phyloP scores from a whole-genome alignment of 192 early-diverging fungal genomes.

The Coemansia sp. region DNA sequence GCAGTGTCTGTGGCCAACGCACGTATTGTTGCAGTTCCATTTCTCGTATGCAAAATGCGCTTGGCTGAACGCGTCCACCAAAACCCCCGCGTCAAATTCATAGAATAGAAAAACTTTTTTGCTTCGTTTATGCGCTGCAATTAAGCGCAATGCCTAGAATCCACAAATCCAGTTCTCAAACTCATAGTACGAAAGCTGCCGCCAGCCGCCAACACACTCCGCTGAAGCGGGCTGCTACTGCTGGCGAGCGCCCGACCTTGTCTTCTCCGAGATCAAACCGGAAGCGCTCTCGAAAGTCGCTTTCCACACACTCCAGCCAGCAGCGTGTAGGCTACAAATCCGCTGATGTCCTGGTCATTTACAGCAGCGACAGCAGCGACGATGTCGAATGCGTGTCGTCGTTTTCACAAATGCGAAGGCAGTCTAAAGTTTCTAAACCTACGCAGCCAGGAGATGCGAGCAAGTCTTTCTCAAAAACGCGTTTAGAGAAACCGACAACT shows the following conservation, averaged over 20 bases:
- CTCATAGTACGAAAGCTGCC: too few relatives aligned
- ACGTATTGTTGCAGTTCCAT: too few relatives aligned
- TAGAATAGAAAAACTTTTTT: too few relatives aligned
- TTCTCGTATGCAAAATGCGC: too few relatives aligned
- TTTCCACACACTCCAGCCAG: neutral
- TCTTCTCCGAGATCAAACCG: neutral
- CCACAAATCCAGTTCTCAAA: too few relatives aligned
- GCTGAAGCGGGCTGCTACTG: neutral
- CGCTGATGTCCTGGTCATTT: slow-evolving; percentile 10
- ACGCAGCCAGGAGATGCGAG: neutral
- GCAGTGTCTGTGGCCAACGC: too few relatives aligned
- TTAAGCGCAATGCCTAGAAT: slow-evolving; percentile 15
- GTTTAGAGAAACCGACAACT: neutral
- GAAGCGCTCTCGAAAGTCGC: neutral
- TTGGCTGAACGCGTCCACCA: too few relatives aligned
- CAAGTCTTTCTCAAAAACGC: neutral
- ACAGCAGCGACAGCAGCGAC: slow-evolving; percentile 22
- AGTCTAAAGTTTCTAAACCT: neutral
- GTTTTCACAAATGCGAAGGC: slow-evolving; percentile 3
- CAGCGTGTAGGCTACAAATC: neutral
- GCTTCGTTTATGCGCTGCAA: neutral
- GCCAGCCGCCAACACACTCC: neutral
- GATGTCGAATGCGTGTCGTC: slow-evolving; percentile 20
- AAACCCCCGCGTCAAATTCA: too few relatives aligned
- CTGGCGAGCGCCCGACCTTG: neutral